A percentile compares a stretch with the other conserved stretches of the same genome.
Conservation (phyloP, 345 rosid species). For the Moringa oleifera region DNA sequence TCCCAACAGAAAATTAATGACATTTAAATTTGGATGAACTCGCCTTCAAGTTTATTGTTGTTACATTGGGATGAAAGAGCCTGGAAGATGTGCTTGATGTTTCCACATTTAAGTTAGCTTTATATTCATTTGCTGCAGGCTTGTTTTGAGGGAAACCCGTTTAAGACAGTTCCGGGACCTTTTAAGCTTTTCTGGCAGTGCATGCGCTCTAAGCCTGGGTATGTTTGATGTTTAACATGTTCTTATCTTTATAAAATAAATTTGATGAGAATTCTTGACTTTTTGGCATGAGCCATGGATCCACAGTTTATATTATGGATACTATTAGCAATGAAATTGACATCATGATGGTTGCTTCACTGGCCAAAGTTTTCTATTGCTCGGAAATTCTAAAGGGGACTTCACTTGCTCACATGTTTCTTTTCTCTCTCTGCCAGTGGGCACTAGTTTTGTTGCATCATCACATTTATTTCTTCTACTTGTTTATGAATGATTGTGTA, state of each 20-base stretch:
- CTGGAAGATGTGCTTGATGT: background rate
- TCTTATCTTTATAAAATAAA: too few species aligned
- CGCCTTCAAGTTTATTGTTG: too few species aligned
- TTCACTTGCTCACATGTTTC: background rate
- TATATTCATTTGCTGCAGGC: conserved; percentile 43
- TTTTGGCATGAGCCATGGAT: conserved; percentile 1
- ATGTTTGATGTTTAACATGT: conserved; percentile 18
- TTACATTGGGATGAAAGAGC: background rate
- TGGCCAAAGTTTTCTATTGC: background rate
- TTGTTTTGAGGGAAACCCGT: conserved; percentile 94
- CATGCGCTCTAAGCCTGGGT: conserved; percentile 99
- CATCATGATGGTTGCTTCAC: conserved; percentile 1
- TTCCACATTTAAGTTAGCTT: background rate
- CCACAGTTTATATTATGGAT: background rate
- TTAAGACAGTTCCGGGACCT: conserved; percentile 97
- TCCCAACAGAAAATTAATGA: too few species aligned
- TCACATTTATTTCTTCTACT: background rate
- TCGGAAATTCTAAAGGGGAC: background rate
- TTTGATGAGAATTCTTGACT: too few species aligned
- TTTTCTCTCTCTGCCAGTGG: background rate
- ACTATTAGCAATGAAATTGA: conserved; percentile 1
- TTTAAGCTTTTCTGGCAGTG: conserved; percentile 87
- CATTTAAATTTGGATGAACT: too few species aligned
- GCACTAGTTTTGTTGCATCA: background rate
- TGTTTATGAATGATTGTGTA: conserved; percentile 7